Evolutionary conservation across 768 basidiomycete species (phyloP).

Genomic region (Neoboletus brunneissimus): DNA sequence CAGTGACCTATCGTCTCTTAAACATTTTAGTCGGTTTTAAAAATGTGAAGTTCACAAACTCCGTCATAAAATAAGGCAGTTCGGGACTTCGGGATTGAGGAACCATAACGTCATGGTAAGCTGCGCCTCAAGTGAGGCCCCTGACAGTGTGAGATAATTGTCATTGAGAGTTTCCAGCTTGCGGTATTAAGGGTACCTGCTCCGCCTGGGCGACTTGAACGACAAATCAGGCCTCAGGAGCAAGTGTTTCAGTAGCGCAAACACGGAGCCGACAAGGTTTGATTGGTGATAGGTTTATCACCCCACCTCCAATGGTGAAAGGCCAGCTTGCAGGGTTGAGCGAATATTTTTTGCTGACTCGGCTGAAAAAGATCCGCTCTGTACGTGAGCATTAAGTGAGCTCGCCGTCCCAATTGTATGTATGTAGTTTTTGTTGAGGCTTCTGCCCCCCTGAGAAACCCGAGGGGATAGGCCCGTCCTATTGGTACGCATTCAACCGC

Average conservation of each 20-base stretch:
- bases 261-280: neutral
- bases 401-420: neutral
- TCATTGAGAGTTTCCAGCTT: neutral
- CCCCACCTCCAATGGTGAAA: neutral
- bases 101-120: neutral
- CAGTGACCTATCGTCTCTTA: neutral
- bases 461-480: slow-evolving; percentile 16
- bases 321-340: neutral
- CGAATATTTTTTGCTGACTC: neutral
- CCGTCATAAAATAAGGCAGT: neutral
- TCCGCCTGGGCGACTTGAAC: neutral
- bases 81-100: neutral
- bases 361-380: neutral
- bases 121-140: neutral
- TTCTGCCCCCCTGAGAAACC: slow-evolving; percentile 15
- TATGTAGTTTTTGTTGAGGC: neutral
- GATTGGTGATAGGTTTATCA: neutral
- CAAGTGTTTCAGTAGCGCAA: slow-evolving; percentile 6
- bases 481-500: neutral
- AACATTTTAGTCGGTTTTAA: neutral
- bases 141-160: slow-evolving; percentile 8
- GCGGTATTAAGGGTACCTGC: slow-evolving; percentile 4
- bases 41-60: neutral
- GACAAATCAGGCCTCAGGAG: neutral
- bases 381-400: slow-evolving; percentile 4